phyloP scores from a whole-genome alignment of 2,329 filamentous ascomycete genomes.

The Macrophomina phaseolina region DNA sequence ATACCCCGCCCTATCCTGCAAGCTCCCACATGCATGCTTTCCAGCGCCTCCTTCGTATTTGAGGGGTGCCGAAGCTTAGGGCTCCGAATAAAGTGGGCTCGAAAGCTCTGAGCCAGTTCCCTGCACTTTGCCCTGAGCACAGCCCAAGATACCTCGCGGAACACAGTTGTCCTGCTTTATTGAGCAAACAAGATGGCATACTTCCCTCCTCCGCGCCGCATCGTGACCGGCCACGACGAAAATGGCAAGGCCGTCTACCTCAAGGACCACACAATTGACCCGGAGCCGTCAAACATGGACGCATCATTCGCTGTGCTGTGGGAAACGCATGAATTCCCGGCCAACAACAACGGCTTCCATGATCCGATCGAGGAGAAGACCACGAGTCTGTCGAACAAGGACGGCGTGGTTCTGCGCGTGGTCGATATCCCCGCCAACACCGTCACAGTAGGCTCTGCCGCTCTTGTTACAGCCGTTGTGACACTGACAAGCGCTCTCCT shows the following conservation, averaged over 20 bases:
- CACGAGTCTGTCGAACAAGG: constrained; percentile 12
- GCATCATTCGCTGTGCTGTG: constrained; percentile 20
- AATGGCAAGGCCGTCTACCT: constrained; percentile 18
- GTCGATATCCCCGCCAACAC: constrained; percentile 15
- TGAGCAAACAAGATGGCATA: neutral
- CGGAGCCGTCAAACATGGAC: constrained; percentile 9
- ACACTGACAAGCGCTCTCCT: neutral
- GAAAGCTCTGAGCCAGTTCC: too few relatives aligned
- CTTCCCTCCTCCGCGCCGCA: constrained; percentile 12
- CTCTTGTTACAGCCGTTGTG: neutral
- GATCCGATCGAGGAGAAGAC: constrained; percentile 7
- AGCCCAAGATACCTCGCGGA: too few relatives aligned
- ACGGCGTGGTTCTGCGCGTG: constrained; percentile 14
- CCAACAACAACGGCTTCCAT: constrained; percentile 9
- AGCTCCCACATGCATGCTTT: neutral
- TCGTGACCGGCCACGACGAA: constrained; percentile 17
- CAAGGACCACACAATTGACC: constrained; percentile 13
- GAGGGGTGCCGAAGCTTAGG: constrained; percentile 15
- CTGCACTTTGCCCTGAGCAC: too few relatives aligned
- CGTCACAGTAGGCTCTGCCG: neutral
- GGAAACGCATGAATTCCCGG: constrained; percentile 18
- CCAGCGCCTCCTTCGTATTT: neutral
- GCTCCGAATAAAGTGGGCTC: neutral
- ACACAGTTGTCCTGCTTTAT: neutral
- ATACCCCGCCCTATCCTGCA: constrained; percentile 8